Evolutionary conservation across 129 eudicot species (phyloP), one percentile per base, ranked within the genome.

Genomic region (Tagetes patula): DNA sequence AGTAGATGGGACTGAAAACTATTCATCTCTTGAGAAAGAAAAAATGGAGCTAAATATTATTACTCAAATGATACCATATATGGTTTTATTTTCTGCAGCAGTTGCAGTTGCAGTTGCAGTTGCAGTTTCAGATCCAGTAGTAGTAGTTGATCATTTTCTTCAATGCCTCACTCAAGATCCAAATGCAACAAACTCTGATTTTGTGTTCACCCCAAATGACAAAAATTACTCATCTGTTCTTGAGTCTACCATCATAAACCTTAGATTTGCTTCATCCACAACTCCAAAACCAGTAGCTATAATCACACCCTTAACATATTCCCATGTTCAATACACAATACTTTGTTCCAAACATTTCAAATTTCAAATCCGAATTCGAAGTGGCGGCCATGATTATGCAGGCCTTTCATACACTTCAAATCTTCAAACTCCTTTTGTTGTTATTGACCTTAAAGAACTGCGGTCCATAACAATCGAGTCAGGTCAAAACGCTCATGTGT

Each of bases 361-460:
- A 45, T 33, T 60, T 46, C 70, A 41, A n/a, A 61, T 73, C 14
- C 45, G 77, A 42, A 72, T 59, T 3, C 67, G 60, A 73, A 73
- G 77, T 73, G 77, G 70, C 5, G 77, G 77, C 4, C 77, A 73
- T 73, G 77, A 73, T 54, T 43, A 56, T 37, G 59, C 34, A 43
- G 69, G 77, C 47, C 55, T 58, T 12, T 72, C 76, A n/a, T 60
- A 59, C 59, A 72, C 77, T 72, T 59, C 11, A 70, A 74, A 2
- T 38, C 48, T 20, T 20, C 27, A 20, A 20, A 20, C 27, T 1
- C 50, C 78, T 62, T 73, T 62, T 74, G 38, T 74, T 62, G 71
- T 74, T 37, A 73, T 79, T 54, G 82, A 79, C 56, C 75, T 79
- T 34, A 62, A 65, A 0, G 30, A 79, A 41, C 14, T 79, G 40